Evolutionary conservation across 306 rosid species (phyloP), one percentile per base, ranked within the genome.

Genomic region (Quercus cerris): DNA sequence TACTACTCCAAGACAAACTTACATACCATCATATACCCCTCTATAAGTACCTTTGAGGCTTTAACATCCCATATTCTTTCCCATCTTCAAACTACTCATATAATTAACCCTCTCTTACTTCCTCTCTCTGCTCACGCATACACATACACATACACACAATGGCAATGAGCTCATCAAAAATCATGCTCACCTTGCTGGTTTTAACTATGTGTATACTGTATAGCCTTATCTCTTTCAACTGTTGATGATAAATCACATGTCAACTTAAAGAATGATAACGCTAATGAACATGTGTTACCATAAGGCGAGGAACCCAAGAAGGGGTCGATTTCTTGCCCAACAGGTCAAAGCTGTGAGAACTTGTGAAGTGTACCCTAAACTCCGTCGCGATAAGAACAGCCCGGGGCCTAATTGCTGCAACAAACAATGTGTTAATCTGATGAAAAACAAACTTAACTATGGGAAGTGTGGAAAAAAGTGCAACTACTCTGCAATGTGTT

Each of bases 391-490:
- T 4, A 70, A 80, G 77, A 83, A 82, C 4, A 88, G 88, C 46
- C 56, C 78, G 0, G 92, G 94, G 5, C 83, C 84, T 5, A 82
- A 81, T 15, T 91, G 93, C 83, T 91, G 91, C 88, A 73, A 76
- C 19, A 86, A 83, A 68, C 80, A 78, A 68, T 91, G 96, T 58
- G 90, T 91, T 3, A 77, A 86, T 8, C 17, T 87, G 54, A 19
- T 71, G 27, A 71, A 17, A 1, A 91, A 91, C 57, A 74, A 41
- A 54, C 28, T 77, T 15, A 89, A 91, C 69, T 87, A 89, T 54
- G 93, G 97, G 18, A 85, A 41, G 80, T 91, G 97, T 71, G 91
- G 97, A 55, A 89, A 85, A 84, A 91, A 85, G 73, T 91, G 94
- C 69, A 73, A 78, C 68, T 86, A 72, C 54, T 62, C 72, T 2